A percentile compares a stretch with the other conserved stretches of the same genome.
Evolutionary conservation across 1,284 basidiomycete genomes (phyloP).

Genomic region (Ceratobasidium sp.): DNA sequence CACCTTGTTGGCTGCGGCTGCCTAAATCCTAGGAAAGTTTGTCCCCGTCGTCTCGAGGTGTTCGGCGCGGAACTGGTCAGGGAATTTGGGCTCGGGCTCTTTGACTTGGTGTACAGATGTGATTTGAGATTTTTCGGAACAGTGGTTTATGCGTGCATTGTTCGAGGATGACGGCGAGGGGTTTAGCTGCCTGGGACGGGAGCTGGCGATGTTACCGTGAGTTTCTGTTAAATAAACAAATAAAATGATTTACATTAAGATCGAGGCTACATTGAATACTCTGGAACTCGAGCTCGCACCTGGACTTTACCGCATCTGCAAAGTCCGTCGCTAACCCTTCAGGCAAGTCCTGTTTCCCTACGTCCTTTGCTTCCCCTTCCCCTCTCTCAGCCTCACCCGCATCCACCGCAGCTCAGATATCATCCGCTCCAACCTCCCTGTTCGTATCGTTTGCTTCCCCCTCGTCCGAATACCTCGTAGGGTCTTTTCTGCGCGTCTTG

Average conservation of each 20-base stretch:
- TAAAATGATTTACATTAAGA: conserved; percentile 73
- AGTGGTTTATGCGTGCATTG: conserved; percentile 85
- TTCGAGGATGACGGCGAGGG: conserved; percentile 93
- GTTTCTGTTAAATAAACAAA: not conserved
- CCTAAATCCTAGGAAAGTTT: conserved; percentile 93
- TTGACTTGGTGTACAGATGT: conserved; percentile 78
- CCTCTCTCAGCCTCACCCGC: conserved; percentile 57
- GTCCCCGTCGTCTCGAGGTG: conserved; percentile 90
- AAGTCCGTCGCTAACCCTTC: conserved; percentile 48
- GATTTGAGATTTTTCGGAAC: conserved; percentile 89
- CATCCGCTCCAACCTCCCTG: conserved; percentile 62
- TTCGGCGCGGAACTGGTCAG: conserved; percentile 21
- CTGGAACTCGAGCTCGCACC: conserved; percentile 85
- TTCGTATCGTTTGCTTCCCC: conserved; percentile 64
- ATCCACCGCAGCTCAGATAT: conserved; percentile 76
- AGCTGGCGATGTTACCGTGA: conserved; percentile 63
- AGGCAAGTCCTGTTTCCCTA: conserved; percentile 57
- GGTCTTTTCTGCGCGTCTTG: conserved; percentile 71
- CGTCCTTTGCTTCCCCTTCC: conserved; percentile 57
- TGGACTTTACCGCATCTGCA: conserved; percentile 49
- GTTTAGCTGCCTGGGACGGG: conserved; percentile 81
- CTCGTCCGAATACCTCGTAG: conserved; percentile 73
- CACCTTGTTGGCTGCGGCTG: conserved; percentile 82
- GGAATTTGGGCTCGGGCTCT: conserved; percentile 60
- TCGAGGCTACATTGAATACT: conserved; percentile 78